phyloP scores from a whole-genome alignment of 768 basidiomycete genomes.

The Dacryopinax primogenitus region DNA sequence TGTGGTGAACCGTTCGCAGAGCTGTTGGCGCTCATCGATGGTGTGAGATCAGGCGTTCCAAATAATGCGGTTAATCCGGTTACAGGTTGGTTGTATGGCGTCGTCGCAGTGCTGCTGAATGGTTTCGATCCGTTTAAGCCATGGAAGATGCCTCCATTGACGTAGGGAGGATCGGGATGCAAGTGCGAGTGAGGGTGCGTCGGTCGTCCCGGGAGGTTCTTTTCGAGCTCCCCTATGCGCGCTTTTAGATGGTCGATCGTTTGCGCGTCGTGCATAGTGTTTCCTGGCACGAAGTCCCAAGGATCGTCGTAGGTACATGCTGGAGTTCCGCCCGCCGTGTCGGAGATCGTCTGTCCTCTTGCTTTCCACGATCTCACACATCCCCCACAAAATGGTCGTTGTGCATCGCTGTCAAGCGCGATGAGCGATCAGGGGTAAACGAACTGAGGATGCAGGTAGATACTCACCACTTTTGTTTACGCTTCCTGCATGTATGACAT shows the following conservation, averaged over 20 bases:
- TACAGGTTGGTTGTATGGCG: neutral
- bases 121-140: neutral
- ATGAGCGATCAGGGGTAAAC: neutral
- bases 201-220: neutral
- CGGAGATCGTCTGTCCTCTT: neutral
- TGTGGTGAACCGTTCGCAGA: neutral
- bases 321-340: neutral
- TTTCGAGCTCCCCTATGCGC: constrained; percentile 1
- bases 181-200: neutral
- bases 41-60: neutral
- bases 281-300: neutral
- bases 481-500: constrained; percentile 1
- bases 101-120: neutral
- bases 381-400: neutral
- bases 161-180: neutral
- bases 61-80: neutral
- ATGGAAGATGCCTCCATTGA: neutral
- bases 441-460: neutral
- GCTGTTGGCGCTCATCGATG: neutral
- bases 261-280: neutral
- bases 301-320: constrained; percentile 6
- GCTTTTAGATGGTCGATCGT: constrained; percentile 7
- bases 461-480: neutral
- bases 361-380: neutral
- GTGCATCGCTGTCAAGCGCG: neutral